A percentile compares a stretch with the other conserved stretches of the same genome.
Evolutionary conservation across 2,329 filamentous ascomycete genomes (phyloP).

Genomic region (Lasiodiplodia citricola): DNA sequence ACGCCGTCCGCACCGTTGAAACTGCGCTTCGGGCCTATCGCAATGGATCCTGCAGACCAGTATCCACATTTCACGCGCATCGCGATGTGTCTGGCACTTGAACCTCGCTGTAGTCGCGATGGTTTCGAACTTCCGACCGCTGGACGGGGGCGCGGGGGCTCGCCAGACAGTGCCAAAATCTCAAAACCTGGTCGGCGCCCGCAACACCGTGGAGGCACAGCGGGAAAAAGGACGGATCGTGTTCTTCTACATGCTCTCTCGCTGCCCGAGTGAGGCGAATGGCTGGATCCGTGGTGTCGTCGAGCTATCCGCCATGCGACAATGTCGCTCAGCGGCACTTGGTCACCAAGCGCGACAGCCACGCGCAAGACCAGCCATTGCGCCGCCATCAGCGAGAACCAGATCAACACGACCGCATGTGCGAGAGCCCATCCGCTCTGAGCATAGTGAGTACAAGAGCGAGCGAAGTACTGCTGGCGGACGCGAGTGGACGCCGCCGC

Average conservation of each 20-base stretch:
- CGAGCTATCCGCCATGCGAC: background rate
- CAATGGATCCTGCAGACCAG: background rate
- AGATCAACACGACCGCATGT: background rate
- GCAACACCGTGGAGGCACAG: background rate
- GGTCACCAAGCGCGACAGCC: background rate
- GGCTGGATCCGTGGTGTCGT: background rate
- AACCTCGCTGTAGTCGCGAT: background rate
- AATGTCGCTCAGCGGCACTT: background rate
- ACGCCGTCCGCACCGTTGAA: background rate
- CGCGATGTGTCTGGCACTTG: background rate
- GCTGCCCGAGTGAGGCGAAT: background rate
- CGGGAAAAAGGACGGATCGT: background rate
- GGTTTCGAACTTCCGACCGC: background rate
- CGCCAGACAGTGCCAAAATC: background rate
- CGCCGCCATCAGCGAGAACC: background rate
- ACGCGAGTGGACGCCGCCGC: background rate
- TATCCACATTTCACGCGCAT: background rate
- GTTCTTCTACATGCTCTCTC: background rate
- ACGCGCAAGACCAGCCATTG: background rate
- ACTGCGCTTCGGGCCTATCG: background rate
- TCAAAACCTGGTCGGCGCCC: background rate
- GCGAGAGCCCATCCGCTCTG: background rate
- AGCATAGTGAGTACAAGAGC: background rate
- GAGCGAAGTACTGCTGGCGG: background rate
- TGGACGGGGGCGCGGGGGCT: background rate